A percentile compares a stretch with the other conserved stretches of the same genome.
phyloP scores from a whole-genome alignment of 768 basidiomycete species.

The Hericium alpestre region DNA sequence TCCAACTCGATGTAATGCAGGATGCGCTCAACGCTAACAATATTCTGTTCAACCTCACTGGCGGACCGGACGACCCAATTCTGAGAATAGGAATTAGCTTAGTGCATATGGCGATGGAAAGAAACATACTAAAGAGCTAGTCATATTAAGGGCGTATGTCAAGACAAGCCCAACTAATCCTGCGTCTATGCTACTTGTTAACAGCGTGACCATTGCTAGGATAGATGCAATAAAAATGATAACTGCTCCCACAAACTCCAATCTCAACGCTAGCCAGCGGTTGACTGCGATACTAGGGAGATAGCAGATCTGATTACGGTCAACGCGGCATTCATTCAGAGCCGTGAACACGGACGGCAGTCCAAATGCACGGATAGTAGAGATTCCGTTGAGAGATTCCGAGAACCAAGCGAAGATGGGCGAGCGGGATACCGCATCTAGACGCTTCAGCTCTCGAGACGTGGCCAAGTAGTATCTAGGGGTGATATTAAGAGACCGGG shows the following conservation, averaged over 20 bases:
- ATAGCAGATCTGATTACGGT: conserved; percentile 76
- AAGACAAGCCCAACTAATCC: conserved; percentile 81
- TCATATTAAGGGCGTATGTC: conserved; percentile 76
- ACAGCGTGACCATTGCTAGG: conserved; percentile 59
- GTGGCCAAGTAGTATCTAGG: conserved; percentile 78
- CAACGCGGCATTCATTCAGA: conserved; percentile 64
- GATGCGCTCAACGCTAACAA: conserved; percentile 83
- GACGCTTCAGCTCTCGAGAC: conserved; percentile 77
- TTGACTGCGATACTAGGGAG: conserved; percentile 56
- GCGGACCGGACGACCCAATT: conserved; percentile 78
- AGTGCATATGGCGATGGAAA: not conserved
- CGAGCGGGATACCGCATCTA: conserved; percentile 81
- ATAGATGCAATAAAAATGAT: conserved; percentile 67
- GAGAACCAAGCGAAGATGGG: conserved; percentile 90
- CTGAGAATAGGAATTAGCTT: conserved; percentile 22
- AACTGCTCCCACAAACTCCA: conserved; percentile 75
- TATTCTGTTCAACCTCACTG: conserved; percentile 84
- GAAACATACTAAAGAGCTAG: conserved; percentile 59
- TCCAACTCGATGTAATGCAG: conserved; percentile 67
- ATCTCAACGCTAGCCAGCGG: conserved; percentile 74
- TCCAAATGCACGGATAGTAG: conserved; percentile 74
- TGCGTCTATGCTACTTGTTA: conserved; percentile 72
- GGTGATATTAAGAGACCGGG: not conserved
- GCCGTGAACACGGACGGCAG: conserved; percentile 60
- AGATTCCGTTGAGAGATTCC: conserved; percentile 62